Conservation (phyloP, 225 moss, liverwort and hornwort species). For the Takakia lepidozioides region DNA sequence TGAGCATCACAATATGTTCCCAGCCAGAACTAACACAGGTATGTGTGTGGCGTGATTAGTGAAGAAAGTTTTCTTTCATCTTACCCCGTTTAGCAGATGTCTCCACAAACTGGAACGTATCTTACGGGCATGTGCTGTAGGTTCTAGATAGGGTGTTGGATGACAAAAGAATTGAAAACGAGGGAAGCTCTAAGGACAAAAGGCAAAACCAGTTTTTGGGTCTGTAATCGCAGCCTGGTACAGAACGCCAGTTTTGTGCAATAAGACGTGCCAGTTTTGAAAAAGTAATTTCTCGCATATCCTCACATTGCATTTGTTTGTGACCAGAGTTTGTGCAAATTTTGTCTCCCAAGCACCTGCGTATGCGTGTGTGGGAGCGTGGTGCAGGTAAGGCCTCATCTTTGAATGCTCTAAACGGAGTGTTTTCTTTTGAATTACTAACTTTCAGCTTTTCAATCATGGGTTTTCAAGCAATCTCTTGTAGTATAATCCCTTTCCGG, state of each 20-base stretch:
- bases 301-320: too few species aligned
- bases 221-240: too few species aligned
- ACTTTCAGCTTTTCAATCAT: neutral
- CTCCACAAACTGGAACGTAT: neutral
- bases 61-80: too few species aligned
- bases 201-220: too few species aligned
- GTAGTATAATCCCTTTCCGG: neutral
- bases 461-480: neutral
- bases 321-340: conserved; percentile 98
- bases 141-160: neutral
- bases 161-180: too few species aligned
- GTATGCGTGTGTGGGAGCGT: conserved; percentile 99
- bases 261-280: too few species aligned
- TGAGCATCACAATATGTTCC: conserved; percentile 84
- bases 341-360: conserved; percentile 65
- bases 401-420: too few species aligned
- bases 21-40: conserved; percentile 88
- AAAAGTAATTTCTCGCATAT: too few species aligned
- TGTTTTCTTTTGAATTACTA: neutral
- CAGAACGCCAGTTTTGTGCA: too few species aligned
- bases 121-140: neutral
- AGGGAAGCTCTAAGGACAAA: too few species aligned
- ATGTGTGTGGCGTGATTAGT: too few species aligned
- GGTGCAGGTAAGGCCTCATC: conserved; percentile 65
- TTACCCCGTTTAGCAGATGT: too few species aligned